phyloP scores from a whole-genome alignment of 2,329 filamentous ascomycete species.

The Aspergillus piperis region DNA sequence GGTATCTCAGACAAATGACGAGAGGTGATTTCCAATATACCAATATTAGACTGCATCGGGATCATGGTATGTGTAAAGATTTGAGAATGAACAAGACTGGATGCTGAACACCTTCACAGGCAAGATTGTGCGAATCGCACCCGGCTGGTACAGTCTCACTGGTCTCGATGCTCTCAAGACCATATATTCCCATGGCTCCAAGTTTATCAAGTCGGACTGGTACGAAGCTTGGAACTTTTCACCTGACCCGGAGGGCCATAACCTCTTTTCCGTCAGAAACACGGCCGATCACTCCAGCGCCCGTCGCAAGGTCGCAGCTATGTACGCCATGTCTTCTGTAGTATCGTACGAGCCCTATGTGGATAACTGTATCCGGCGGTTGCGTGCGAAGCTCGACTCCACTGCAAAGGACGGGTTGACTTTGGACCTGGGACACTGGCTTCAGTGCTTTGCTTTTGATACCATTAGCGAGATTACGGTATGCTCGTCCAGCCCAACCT shows the following conservation, averaged over 20 bases:
- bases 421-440: constrained; percentile 52
- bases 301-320: constrained; percentile 19
- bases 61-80: constrained; percentile 55
- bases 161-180: constrained; percentile 72
- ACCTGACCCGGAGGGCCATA: not conserved
- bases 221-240: not conserved
- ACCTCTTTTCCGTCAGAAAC: constrained; percentile 70
- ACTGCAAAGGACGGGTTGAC: not conserved
- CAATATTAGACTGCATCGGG: constrained; percentile 66
- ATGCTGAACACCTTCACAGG: not conserved
- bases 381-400: constrained; percentile 14
- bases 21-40: constrained; percentile 66
- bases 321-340: constrained; percentile 19
- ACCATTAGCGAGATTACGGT: constrained; percentile 74
- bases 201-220: not conserved
- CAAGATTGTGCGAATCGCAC: constrained; percentile 72
- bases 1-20: constrained; percentile 71
- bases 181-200: constrained; percentile 60
- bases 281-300: constrained; percentile 15
- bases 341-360: constrained; percentile 21
- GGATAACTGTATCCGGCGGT: constrained; percentile 13
- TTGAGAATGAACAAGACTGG: too few species aligned
- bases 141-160: constrained; percentile 71
- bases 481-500: not conserved
- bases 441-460: constrained; percentile 81